Base-by-base conservation (phyloP, 306 rosid genomes). In the Quillaja saponaria region DNA sequence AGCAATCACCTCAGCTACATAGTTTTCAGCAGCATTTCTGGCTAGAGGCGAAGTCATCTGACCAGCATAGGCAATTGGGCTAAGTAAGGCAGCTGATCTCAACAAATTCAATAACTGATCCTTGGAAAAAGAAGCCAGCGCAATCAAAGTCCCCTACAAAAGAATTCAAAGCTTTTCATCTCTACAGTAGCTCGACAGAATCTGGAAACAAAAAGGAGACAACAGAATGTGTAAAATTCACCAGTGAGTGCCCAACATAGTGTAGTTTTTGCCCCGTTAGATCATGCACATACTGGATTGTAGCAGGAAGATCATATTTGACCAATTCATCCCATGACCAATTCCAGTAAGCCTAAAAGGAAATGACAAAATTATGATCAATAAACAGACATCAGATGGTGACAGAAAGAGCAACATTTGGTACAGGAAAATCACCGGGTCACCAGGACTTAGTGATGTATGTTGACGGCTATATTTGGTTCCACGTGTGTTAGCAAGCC, bases 261-360 rank as follows among this genome's bases (percentile, higher is more conserved):
- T 88, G 90, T 47, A 84, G 50, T 51, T 78, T 92, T 73, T 92
- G 88, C 55, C 90, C 81, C 33, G 98, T 69, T 76, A 79, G 84
- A 81, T 79, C 64, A 65, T 71, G 80, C 61, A 92, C 96, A 76
- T 92, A 81, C 63, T 79, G 73, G 65, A 88, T 58, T 44, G 90
- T 86, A 17, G 94, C 88, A 14, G 98, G 92, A 60, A 92, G 85
- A 77, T 92, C 98, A 74, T 82, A 79, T 47, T 96, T 85, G 8
- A 86, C 96, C 42, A 92, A 71, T 78, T 89, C 96, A 89, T 92
- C 96, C 99, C 99, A 92, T 56, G 99, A 82, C 99, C 95, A 92
- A 54, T 92, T 58, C 99, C 95, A 92, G 40, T 82, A 92, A 63
- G 62, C 54, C 88, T 82, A 64, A 6, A 76, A 42, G n/a, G 48